Base-by-base conservation (phyloP, 2,329 filamentous ascomycete species). In the Rhynchosporium agropyri region DNA sequence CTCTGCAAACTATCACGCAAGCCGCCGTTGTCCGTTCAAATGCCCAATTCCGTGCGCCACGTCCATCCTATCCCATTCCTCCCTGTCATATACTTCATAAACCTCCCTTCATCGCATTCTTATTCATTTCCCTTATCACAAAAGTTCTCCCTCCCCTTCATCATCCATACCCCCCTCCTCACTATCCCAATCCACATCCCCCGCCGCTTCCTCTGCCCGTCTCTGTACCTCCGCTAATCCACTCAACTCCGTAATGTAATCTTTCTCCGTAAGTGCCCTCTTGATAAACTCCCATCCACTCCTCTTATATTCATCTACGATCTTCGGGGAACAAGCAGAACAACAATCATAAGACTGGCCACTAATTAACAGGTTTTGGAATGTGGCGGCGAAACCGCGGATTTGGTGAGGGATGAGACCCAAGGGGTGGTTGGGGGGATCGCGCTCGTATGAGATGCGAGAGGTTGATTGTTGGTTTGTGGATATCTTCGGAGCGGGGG, bases 301-400 rank as follows among this genome's bases (percentile, higher is more conserved):
- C 2, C 77, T 74, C 51, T 84, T 81, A 73, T 93, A 95, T 0
- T 85, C 85, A 0, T 82, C 79, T 0, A 94, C 75, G 33, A 96
- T 86, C 49, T 82, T 85, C 40, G 84, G 83, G 67, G 89, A 91
- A 72, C 91, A 96, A 1, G 90, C 91, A 55, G 89, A 92, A 76
- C 91, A 96, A 75, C 87, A 88, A 62, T 92, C 87, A 74, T 93
- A 96, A 0, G 89, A 89, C 68, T 85, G 82, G 8, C 90, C 90
- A 59, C 83, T 85, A 68, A 95, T 87, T 43, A 89, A 80, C 63
- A 93, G 81, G 67, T 89, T 92, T 71, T 87, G 84, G 75, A 91
- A 95, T 3, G 82, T 89, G 40, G 86, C 84, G 28, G 93, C 80
- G 74, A 90, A 93, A 29, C 91, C 91, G 38, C 91, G 87, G 58